These are phyloP conservation scores for Sordariomycetes sp. DNA, from an alignment of 2,329 filamentous ascomycete species.

Conservation along the genomic window DNA sequence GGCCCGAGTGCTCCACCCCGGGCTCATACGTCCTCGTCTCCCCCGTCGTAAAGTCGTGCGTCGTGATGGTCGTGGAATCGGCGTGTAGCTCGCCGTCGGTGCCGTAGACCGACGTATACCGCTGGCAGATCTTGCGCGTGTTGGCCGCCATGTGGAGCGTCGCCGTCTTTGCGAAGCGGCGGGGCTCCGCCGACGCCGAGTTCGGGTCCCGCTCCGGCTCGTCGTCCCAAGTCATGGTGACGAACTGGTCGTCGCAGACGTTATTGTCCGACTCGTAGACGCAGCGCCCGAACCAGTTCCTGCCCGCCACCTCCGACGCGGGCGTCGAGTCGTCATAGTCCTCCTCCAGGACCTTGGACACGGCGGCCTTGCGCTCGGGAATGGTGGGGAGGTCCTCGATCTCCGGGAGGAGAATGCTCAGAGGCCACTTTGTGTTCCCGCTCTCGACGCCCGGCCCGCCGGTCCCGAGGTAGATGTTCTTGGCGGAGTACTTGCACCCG, in stretches of 20 bases:
- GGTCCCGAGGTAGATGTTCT: constrained; percentile 64
- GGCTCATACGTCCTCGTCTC: constrained; percentile 24
- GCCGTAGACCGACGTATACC: constrained; percentile 77
- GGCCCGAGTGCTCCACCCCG: constrained; percentile 20
- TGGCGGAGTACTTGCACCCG: constrained; percentile 74
- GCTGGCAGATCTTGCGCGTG: constrained; percentile 74
- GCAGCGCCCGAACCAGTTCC: constrained; percentile 83
- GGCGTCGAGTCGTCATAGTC: constrained; percentile 39
- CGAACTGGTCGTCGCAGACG: constrained; percentile 84
- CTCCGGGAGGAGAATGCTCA: constrained; percentile 81
- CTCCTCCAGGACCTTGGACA: constrained; percentile 30
- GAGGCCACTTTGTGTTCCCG: constrained; percentile 65
- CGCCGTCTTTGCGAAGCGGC: constrained; percentile 64
- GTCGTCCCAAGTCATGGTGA: constrained; percentile 79
- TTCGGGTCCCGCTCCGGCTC: constrained; percentile 8
- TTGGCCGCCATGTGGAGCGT: constrained; percentile 91
- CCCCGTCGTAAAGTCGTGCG: constrained; percentile 34
- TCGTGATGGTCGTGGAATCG: constrained; percentile 50
- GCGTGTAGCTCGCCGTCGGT: constrained; percentile 76
- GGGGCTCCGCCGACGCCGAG: not conserved
- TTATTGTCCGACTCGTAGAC: constrained; percentile 90
- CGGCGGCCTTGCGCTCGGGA: constrained; percentile 21
- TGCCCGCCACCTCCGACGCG: constrained; percentile 28
- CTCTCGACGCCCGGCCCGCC: constrained; percentile 44
- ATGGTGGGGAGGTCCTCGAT: constrained; percentile 62